phyloP scores from a whole-genome alignment of 495 filamentous ascomycete genomes.

The Neurospora sp. region DNA sequence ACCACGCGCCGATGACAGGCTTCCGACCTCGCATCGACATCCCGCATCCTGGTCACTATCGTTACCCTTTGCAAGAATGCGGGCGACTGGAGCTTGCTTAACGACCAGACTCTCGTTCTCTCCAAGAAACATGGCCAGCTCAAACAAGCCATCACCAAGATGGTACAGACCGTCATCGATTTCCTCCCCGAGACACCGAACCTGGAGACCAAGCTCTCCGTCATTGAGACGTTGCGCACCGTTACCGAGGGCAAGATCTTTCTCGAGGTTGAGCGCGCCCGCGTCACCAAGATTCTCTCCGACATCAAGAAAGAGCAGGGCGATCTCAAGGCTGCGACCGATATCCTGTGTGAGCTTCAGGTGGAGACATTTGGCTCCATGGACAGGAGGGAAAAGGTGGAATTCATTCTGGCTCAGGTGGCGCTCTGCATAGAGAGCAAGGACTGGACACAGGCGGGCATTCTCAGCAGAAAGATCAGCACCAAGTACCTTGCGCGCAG shows the following conservation, averaged over 20 bases:
- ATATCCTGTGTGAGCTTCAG: slow-evolving; percentile 92
- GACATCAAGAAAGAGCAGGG: slow-evolving; percentile 95
- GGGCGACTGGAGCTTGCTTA: slow-evolving; percentile 84
- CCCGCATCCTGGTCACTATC: slow-evolving; percentile 72
- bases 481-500: slow-evolving; percentile 80
- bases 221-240: slow-evolving; percentile 90
- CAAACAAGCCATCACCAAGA: slow-evolving; percentile 96
- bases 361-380: slow-evolving; percentile 99
- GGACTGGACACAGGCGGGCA: slow-evolving; percentile 92
- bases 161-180: slow-evolving; percentile 93
- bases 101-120: slow-evolving; percentile 88
- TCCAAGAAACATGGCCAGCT: slow-evolving; percentile 99
- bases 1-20: slow-evolving; percentile 43
- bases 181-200: slow-evolving; percentile 76
- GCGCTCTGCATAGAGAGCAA: slow-evolving; percentile 87
- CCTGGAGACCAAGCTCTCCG: slow-evolving; percentile 75
- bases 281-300: slow-evolving; percentile 87
- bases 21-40: slow-evolving; percentile 90
- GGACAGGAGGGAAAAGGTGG: slow-evolving; percentile 92
- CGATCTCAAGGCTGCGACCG: slow-evolving; percentile 78
- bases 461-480: slow-evolving; percentile 94
- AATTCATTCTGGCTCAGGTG: slow-evolving; percentile 95
- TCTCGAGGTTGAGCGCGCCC: slow-evolving; percentile 94
- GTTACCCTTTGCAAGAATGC: slow-evolving; percentile 90
- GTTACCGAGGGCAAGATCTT: slow-evolving; percentile 99